Evolutionary conservation across 495 filamentous ascomycete genomes (phyloP), one percentile per base, ranked within the genome.

Genomic region (Xylaria curta): DNA sequence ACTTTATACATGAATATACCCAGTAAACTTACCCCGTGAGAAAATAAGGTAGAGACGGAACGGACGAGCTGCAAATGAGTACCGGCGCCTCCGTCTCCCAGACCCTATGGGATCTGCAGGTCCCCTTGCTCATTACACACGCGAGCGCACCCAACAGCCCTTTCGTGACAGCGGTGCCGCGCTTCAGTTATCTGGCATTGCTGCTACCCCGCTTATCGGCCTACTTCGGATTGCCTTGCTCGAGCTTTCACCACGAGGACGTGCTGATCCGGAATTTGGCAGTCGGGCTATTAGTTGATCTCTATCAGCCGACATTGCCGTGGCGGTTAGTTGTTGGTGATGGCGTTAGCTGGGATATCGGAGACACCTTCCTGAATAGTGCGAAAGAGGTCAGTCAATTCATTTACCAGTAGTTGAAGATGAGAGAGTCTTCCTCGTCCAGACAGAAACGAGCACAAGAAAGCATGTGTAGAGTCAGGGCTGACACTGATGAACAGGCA

Each of bases 291-390:
- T 87, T 98, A 36, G 93, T 92, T 78, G 96, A 99, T 80, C 88
- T 98, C 15, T 97, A 87, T 69, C 85, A 88, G 26, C 69, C 76
- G 10, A 54, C 73, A 24, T 80, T 95, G 28, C 94, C 96, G 3
- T 99, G 96, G 96, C 85, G 85, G 21, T 80, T 99, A 62, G 85
- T 84, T 2, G 87, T 95, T 8, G 74, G 79, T 19, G 85, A 85
- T 68, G 87, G 85, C 59, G 75, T 76, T 61, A 87, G 94, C 74
- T 92, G 90, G 72, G 91, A 97, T 71, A 97, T 88, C 21, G 89
- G 92, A 68, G 96, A 98, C 79, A 91, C 94, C 0, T 98, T 94
- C 78, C 93, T 97, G 73, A 97, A 99, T 75, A 92, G 89, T 72
- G 93, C 97, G 71, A 99, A 98, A 81, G 95, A 97, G 83, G 89